These are phyloP conservation scores for Colletotrichum neosansevieriae DNA, from an alignment of 2,329 filamentous ascomycete genomes.

Conservation along the genomic window DNA sequence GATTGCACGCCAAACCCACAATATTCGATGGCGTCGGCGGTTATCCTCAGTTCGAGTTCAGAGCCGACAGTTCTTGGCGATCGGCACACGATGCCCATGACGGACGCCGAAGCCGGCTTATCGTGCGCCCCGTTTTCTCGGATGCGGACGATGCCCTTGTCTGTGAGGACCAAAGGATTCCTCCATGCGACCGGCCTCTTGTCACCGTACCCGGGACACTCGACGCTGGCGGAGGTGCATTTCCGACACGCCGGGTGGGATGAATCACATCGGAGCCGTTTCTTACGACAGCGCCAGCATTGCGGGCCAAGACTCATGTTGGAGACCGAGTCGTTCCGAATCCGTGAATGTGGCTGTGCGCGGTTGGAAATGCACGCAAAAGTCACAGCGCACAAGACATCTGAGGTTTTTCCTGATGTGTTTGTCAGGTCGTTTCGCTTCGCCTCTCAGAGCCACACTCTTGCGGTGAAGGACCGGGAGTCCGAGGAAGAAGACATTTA, in stretches of 20 bases:
- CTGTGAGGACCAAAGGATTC: background rate
- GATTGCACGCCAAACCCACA: background rate
- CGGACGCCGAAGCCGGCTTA: background rate
- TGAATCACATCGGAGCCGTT: conserved; percentile 26
- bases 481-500: background rate
- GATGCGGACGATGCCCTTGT: conserved; percentile 12
- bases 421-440: background rate
- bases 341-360: background rate
- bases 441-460: background rate
- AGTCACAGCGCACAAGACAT: too few species aligned
- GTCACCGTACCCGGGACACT: conserved; percentile 12
- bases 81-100: conserved; percentile 21
- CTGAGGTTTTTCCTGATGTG: too few species aligned
- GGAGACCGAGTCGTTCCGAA: background rate
- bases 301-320: conserved; percentile 23
- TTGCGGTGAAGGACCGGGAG: background rate
- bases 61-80: conserved; percentile 11
- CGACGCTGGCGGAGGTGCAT: background rate
- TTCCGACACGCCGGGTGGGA: background rate
- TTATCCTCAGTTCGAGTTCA: conserved; percentile 3
- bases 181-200: conserved; percentile 12
- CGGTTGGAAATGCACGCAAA: background rate
- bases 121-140: background rate
- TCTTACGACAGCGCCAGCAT: conserved; percentile 26
- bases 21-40: conserved; percentile 18